Evolutionary conservation across 1,284 basidiomycete genomes (phyloP).

Genomic region (Boletus calvinii): DNA sequence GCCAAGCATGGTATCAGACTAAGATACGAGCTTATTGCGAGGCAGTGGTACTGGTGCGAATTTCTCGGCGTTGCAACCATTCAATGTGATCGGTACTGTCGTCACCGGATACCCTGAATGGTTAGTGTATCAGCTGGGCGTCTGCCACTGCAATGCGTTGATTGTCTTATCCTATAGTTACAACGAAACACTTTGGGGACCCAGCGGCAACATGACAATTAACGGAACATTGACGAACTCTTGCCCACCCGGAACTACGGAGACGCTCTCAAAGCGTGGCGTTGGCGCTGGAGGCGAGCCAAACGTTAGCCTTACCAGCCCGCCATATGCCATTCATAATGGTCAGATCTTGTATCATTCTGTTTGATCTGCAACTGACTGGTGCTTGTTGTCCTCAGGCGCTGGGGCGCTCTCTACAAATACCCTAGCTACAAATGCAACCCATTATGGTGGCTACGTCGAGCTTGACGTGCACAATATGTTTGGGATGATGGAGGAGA

Average conservation of each 20-base stretch:
- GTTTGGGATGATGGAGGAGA: conserved; percentile 43
- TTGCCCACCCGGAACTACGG: conserved; percentile 15
- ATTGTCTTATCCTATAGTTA: conserved; percentile 46
- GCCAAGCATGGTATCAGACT: conserved; percentile 16
- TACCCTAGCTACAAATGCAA: conserved; percentile 41
- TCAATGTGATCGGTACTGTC: conserved; percentile 47
- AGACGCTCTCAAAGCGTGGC: conserved; percentile 20
- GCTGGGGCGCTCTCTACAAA: conserved; percentile 26
- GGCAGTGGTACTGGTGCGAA: conserved; percentile 54
- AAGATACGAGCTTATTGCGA: conserved; percentile 6
- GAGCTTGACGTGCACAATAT: conserved; percentile 44
- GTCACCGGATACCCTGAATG: conserved; percentile 62
- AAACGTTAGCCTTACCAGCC: conserved; percentile 50
- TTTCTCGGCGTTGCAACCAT: conserved; percentile 34
- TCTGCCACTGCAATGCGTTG: background rate
- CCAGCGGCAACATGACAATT: conserved; percentile 72
- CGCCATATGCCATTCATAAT: conserved; percentile 73
- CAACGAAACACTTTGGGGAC: conserved; percentile 58
- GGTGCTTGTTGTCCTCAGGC: conserved; percentile 13
- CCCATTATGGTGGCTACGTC: conserved; percentile 38
- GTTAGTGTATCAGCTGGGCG: conserved; percentile 32
- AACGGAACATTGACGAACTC: conserved; percentile 61
- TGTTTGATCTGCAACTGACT: background rate
- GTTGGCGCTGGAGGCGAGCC: conserved; percentile 44
- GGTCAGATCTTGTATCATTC: conserved; percentile 36